These are phyloP conservation scores for Trifolium repens DNA, from an alignment of 306 rosid species.

Conservation along the genomic window DNA sequence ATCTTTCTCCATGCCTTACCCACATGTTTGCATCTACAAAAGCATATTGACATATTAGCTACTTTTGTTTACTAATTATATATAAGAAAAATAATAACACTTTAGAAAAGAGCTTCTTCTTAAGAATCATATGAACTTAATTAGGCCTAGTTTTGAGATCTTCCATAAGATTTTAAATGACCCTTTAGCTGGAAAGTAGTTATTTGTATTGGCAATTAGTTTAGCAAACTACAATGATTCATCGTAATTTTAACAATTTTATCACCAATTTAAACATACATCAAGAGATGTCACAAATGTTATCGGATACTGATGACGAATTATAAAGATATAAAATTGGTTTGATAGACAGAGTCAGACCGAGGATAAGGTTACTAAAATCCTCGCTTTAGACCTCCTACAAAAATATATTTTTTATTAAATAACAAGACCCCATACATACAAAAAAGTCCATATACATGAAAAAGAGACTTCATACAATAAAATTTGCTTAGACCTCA, in stretches of 20 bases:
- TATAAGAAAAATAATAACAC: not conserved
- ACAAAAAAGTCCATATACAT: too few relatives aligned
- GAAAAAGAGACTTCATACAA: too few relatives aligned
- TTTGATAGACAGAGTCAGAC: too few relatives aligned
- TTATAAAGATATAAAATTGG: too few relatives aligned
- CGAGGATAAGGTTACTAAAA: too few relatives aligned
- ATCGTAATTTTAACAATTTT: too few relatives aligned
- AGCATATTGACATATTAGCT: constrained; percentile 10
- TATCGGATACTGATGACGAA: not conserved
- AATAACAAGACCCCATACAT: too few relatives aligned
- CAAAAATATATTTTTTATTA: too few relatives aligned
- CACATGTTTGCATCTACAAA: constrained; percentile 22
- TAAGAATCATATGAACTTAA: constrained; percentile 27
- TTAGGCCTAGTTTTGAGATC: not conserved
- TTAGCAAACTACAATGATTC: too few relatives aligned
- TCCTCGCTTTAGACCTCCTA: too few relatives aligned
- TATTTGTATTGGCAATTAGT: not conserved
- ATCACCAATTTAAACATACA: not conserved
- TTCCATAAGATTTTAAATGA: not conserved
- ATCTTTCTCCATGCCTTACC: constrained; percentile 17
- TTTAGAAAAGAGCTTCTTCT: constrained; percentile 7
- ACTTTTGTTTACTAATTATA: constrained; percentile 26
- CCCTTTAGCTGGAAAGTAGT: constrained; percentile 33
- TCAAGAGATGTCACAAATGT: not conserved
- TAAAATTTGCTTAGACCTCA: too few relatives aligned